Percentiles rank a stretch among this genome's conserved stretches.
These are phyloP conservation scores for Colletotrichum nymphaeae DNA, from an alignment of 2,329 filamentous ascomycete genomes.

Conservation along the genomic window DNA sequence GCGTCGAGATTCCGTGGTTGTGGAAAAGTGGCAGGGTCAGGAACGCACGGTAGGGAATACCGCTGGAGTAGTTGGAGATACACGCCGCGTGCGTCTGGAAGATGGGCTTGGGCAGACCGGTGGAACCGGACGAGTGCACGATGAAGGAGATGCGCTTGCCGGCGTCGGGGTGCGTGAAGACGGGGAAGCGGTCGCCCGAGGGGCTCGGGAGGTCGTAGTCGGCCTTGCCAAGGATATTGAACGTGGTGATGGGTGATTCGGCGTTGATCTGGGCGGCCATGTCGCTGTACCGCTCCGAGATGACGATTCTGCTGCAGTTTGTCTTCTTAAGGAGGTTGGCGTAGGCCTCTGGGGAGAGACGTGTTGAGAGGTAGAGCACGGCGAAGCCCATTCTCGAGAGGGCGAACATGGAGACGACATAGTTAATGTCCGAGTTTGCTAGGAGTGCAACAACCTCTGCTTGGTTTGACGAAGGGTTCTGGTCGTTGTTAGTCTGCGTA, in stretches of 20 bases:
- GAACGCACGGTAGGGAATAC: slow-evolving; percentile 55
- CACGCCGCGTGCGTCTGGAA: slow-evolving; percentile 60
- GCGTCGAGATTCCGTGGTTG: slow-evolving; percentile 60
- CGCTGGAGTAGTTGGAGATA: slow-evolving; percentile 56
- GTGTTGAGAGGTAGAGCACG: slow-evolving; percentile 64
- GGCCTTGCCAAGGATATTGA: slow-evolving; percentile 35
- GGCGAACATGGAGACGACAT: slow-evolving; percentile 63
- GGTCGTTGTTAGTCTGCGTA: background rate
- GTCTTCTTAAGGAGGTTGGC: slow-evolving; percentile 57
- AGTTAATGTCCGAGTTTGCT: slow-evolving; percentile 61
- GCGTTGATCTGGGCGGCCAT: slow-evolving; percentile 38
- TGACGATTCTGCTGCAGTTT: slow-evolving; percentile 43
- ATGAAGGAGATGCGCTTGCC: slow-evolving; percentile 41
- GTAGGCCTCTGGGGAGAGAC: slow-evolving; percentile 63
- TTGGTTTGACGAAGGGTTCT: slow-evolving; percentile 36
- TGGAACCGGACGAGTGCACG: slow-evolving; percentile 58
- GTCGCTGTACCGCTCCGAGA: slow-evolving; percentile 26
- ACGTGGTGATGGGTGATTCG: slow-evolving; percentile 40
- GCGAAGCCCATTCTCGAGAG: slow-evolving; percentile 64
- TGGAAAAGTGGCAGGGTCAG: slow-evolving; percentile 64
- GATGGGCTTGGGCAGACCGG: slow-evolving; percentile 67
- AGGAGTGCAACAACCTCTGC: slow-evolving; percentile 58
- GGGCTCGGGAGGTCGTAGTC: slow-evolving; percentile 25
- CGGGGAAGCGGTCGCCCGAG: slow-evolving; percentile 35
- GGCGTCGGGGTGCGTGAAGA: slow-evolving; percentile 35